Evolutionary conservation across 129 eudicot genomes (phyloP).

Genomic region (Artemisia argyi): DNA sequence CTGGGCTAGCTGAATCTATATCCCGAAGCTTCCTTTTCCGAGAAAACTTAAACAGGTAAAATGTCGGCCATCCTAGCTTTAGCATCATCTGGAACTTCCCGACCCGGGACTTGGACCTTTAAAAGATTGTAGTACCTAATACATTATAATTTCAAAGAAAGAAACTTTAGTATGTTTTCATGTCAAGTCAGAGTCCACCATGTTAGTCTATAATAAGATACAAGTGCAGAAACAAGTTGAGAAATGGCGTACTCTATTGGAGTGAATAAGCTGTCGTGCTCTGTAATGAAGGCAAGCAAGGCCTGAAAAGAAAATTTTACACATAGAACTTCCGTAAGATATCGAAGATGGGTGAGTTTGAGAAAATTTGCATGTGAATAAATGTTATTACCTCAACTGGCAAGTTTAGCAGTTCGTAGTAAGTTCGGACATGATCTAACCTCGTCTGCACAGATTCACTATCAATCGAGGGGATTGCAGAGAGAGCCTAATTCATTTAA

Average conservation of each 20-base stretch:
- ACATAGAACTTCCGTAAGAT: neutral
- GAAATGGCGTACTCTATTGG: constrained; percentile 64
- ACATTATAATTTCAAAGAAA: too few species aligned
- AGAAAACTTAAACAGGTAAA: constrained; percentile 41
- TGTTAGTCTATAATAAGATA: neutral
- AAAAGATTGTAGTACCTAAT: constrained; percentile 74
- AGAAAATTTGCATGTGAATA: neutral
- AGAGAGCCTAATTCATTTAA: constrained; percentile 60
- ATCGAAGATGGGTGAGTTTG: neutral
- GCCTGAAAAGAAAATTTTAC: constrained; percentile 58
- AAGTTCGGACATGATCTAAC: constrained; percentile 85
- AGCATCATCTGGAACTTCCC: constrained; percentile 95
- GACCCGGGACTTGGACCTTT: constrained; percentile 83
- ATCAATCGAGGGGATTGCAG: constrained; percentile 88
- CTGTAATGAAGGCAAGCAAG: constrained; percentile 82
- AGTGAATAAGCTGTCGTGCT: constrained; percentile 73
- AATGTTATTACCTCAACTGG: constrained; percentile 78
- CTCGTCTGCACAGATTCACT: constrained; percentile 78
- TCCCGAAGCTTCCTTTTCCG: neutral
- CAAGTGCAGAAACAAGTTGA: constrained; percentile 1
- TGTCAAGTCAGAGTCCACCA: too few species aligned
- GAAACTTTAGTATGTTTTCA: too few species aligned
- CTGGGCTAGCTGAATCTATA: constrained; percentile 14
- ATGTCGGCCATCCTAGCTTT: constrained; percentile 65
- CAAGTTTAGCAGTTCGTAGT: constrained; percentile 92